Percentiles rank a stretch among this genome's conserved stretches.
These are phyloP conservation scores for Xylaria sp. DNA, from an alignment of 2,329 filamentous ascomycete genomes.

Conservation along the genomic window DNA sequence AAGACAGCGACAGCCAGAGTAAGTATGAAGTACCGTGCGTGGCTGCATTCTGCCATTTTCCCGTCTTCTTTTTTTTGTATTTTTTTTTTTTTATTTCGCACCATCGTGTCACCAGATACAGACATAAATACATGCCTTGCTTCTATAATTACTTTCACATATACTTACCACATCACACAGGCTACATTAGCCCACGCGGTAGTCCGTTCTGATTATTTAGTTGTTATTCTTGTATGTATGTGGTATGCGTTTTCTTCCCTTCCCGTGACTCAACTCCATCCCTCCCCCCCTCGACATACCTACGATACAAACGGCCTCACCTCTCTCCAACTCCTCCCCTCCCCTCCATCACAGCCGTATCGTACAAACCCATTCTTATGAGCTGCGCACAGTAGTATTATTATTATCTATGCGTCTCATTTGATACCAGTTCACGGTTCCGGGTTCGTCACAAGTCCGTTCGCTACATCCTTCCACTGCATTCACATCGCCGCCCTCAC, in stretches of 20 bases:
- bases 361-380: not conserved
- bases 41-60: not conserved
- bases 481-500: not conserved
- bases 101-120: conserved; percentile 7
- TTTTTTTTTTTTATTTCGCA: not conserved
- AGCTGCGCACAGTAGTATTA: conserved; percentile 2
- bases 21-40: not conserved
- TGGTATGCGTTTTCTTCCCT: not conserved
- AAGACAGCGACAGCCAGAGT: not conserved
- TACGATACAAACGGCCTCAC: conserved; percentile 12
- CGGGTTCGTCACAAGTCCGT: conserved; percentile 4
- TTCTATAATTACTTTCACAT: not conserved
- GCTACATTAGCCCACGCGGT: not conserved
- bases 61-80: not conserved
- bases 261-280: conserved; percentile 7
- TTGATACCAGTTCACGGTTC: conserved; percentile 8
- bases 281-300: not conserved
- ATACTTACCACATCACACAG: not conserved
- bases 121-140: not conserved
- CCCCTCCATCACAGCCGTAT: too few species aligned
- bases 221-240: not conserved
- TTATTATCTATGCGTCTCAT: conserved; percentile 6
- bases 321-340: conserved; percentile 4
- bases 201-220: not conserved
- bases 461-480: conserved; percentile 9